These are phyloP conservation scores for Mrakia gelida DNA, from an alignment of 768 basidiomycete genomes.

Conservation along the genomic window DNA sequence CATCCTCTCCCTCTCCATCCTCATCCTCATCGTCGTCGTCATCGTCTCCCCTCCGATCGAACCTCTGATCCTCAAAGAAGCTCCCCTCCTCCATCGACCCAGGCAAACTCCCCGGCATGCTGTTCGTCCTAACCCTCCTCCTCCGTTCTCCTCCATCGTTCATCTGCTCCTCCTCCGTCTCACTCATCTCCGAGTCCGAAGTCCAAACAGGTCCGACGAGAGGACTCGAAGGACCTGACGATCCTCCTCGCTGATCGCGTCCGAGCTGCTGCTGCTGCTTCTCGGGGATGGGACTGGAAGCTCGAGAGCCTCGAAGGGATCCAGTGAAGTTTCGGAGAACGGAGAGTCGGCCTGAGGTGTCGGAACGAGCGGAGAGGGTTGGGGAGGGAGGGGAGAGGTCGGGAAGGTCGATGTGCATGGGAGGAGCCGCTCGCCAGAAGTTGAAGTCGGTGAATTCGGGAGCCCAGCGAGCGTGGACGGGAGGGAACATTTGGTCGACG, in stretches of 20 bases:
- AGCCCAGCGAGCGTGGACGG: slow-evolving; percentile 78
- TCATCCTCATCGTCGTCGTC: slow-evolving; percentile 23
- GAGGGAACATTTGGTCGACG: slow-evolving; percentile 99
- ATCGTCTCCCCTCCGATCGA: slow-evolving; percentile 34
- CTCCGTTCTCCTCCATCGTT: neutral
- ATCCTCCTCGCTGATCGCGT: slow-evolving; percentile 34
- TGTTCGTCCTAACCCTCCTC: slow-evolving; percentile 15
- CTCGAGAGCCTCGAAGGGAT: slow-evolving; percentile 40
- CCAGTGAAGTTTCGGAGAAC: slow-evolving; percentile 44
- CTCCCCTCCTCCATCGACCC: slow-evolving; percentile 33
- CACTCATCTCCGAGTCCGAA: slow-evolving; percentile 45
- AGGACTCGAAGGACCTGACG: slow-evolving; percentile 59
- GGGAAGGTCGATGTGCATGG: slow-evolving; percentile 56
- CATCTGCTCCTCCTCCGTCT: slow-evolving; percentile 26
- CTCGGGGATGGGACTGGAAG: slow-evolving; percentile 35
- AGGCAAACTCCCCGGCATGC: slow-evolving; percentile 33
- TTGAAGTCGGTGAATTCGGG: slow-evolving; percentile 96
- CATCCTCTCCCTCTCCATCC: slow-evolving; percentile 27
- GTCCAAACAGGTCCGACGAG: slow-evolving; percentile 66
- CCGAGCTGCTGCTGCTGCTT: slow-evolving; percentile 22
- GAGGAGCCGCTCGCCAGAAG: slow-evolving; percentile 81
- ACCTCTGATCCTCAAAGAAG: slow-evolving; percentile 43
- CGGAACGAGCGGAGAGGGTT: slow-evolving; percentile 87
- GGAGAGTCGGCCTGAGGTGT: slow-evolving; percentile 55
- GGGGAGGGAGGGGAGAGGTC: slow-evolving; percentile 72